A percentile compares a stretch with the other conserved stretches of the same genome.
These are phyloP conservation scores for Penicillium cataractarum DNA, from an alignment of 495 filamentous ascomycete species.

Conservation along the genomic window DNA sequence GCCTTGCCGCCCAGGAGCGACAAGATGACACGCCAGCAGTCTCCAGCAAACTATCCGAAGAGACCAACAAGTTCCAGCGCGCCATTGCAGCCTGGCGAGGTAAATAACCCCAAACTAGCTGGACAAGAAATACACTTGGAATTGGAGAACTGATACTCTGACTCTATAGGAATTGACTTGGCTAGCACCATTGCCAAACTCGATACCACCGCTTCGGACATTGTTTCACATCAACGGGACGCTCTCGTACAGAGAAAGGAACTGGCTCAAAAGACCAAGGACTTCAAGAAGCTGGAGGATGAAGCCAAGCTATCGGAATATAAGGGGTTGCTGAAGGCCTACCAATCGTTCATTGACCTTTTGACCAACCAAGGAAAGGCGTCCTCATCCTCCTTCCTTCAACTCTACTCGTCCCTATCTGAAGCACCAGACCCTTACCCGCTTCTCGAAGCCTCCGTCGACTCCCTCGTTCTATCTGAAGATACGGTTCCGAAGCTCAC, in stretches of 20 bases:
- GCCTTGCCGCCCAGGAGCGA: slow-evolving; percentile 41
- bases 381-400: slow-evolving; percentile 86
- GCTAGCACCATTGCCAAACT: slow-evolving; percentile 83
- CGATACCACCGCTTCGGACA: slow-evolving; percentile 89
- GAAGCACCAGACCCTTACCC: slow-evolving; percentile 98
- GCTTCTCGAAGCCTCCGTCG: slow-evolving; percentile 91
- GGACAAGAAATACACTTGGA: background rate
- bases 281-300: slow-evolving; percentile 95
- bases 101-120: slow-evolving; percentile 40
- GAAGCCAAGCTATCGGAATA: slow-evolving; percentile 82
- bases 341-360: slow-evolving; percentile 96
- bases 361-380: slow-evolving; percentile 92
- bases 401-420: slow-evolving; percentile 88
- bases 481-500: slow-evolving; percentile 88
- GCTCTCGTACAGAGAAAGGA: slow-evolving; percentile 94
- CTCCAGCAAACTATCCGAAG: slow-evolving; percentile 48
- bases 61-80: slow-evolving; percentile 88
- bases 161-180: slow-evolving; percentile 76
- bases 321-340: slow-evolving; percentile 90
- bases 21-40: slow-evolving; percentile 33
- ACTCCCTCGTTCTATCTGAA: slow-evolving; percentile 86
- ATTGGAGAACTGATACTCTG: slow-evolving; percentile 32
- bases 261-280: slow-evolving; percentile 96
- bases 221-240: slow-evolving; percentile 89
- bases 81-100: slow-evolving; percentile 97